Evolutionary conservation across 495 filamentous ascomycete genomes (phyloP).

Genomic region (Xylaria intraflava): DNA sequence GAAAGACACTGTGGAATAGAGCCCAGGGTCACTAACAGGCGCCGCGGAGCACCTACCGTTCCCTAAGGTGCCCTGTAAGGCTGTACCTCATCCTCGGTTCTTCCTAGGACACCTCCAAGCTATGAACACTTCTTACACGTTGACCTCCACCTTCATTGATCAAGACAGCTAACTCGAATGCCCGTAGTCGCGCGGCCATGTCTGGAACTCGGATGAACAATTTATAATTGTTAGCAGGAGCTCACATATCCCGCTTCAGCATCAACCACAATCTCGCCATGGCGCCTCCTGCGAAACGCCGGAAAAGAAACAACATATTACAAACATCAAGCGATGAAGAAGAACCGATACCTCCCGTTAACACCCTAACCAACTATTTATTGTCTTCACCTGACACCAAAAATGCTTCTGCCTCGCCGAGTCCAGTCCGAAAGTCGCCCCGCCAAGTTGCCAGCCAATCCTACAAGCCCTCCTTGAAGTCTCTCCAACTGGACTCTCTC

Average conservation of each 20-base stretch:
- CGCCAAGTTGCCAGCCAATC: slow-evolving; percentile 16
- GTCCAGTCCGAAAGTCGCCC: slow-evolving; percentile 29
- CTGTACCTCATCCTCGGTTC: too few species aligned
- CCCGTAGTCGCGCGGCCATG: not conserved
- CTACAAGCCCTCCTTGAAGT: slow-evolving; percentile 13
- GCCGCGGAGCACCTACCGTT: too few species aligned
- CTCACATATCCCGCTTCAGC: slow-evolving; percentile 19
- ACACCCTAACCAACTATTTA: slow-evolving; percentile 38
- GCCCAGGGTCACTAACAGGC: too few species aligned
- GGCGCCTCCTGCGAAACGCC: slow-evolving; percentile 51
- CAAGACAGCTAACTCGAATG: not conserved
- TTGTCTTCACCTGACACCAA: slow-evolving; percentile 35
- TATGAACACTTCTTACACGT: too few species aligned
- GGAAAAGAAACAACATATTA: slow-evolving; percentile 42
- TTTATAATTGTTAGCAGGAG: not conserved
- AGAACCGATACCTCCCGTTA: slow-evolving; percentile 23
- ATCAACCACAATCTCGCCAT: slow-evolving; percentile 29
- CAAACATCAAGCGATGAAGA: slow-evolving; percentile 30
- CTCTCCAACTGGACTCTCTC: slow-evolving; percentile 6
- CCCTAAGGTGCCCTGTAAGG: too few species aligned
- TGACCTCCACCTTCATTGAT: too few species aligned
- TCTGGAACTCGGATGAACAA: not conserved
- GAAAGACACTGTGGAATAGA: too few species aligned
- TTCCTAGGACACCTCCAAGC: too few species aligned
- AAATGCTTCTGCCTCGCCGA: slow-evolving; percentile 22